A percentile compares a stretch with the other conserved stretches of the same genome.
Conservation (phyloP, 2,329 filamentous ascomycete species). For the Colletotrichum coccodes region DNA sequence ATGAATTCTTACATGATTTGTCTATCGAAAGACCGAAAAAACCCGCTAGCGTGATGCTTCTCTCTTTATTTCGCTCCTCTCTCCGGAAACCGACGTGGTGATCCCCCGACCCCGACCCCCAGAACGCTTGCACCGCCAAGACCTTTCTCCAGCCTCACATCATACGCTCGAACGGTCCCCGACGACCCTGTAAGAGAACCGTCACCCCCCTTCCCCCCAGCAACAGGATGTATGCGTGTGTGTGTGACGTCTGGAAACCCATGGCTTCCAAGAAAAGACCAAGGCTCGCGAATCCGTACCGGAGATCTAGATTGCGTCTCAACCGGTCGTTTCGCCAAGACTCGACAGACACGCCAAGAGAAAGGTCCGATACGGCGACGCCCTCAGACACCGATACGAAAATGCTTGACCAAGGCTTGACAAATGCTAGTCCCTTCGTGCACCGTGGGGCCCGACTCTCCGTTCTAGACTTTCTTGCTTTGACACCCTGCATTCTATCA, state of each 20-base stretch:
- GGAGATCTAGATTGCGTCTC: constrained; percentile 14
- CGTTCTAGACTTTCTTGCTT: neutral
- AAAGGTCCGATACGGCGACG: neutral
- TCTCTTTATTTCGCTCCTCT: neutral
- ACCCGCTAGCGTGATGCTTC: neutral
- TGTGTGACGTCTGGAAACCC: neutral
- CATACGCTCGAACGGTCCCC: neutral
- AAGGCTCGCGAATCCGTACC: neutral
- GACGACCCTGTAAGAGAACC: neutral
- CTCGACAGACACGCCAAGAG: neutral
- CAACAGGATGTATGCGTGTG: neutral
- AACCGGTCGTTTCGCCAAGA: constrained; percentile 21
- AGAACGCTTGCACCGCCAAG: neutral
- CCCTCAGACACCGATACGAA: neutral
- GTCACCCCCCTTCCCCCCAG: neutral
- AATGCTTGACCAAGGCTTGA: neutral
- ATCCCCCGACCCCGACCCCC: neutral
- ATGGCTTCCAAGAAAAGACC: neutral
- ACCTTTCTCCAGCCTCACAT: neutral
- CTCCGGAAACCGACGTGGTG: neutral
- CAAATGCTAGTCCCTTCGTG: neutral
- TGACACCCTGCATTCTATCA: neutral
- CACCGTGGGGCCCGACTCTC: neutral
- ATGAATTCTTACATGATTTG: neutral
- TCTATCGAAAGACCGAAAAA: neutral